Evolutionary conservation across 345 rosid genomes (phyloP).

Genomic region (Brassica napus): DNA sequence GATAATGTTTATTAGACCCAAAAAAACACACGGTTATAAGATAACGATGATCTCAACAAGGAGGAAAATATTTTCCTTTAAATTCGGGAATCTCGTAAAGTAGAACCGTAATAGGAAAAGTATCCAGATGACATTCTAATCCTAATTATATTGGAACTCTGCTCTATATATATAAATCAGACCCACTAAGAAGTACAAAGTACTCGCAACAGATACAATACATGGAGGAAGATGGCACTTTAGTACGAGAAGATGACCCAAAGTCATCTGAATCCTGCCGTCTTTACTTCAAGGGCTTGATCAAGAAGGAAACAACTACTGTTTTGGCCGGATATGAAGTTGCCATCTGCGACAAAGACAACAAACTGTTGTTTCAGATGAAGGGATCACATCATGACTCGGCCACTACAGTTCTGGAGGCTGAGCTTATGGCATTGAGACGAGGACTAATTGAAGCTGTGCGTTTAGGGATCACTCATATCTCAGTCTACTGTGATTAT

Average conservation of each 20-base stretch:
- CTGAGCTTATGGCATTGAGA: constrained; percentile 3
- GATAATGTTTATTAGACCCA: not conserved
- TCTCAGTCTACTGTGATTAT: not conserved
- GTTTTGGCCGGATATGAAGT: not conserved
- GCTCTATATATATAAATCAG: not conserved
- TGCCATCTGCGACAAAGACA: not conserved
- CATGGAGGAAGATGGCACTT: not conserved
- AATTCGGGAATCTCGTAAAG: not conserved
- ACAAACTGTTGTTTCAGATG: not conserved
- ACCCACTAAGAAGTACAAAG: not conserved
- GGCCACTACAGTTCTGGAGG: not conserved
- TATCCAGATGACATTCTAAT: not conserved
- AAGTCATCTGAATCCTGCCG: not conserved
- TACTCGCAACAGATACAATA: not conserved
- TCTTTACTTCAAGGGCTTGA: constrained; percentile 5
- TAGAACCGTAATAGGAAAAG: not conserved
- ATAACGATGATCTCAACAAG: not conserved
- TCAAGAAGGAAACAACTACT: not conserved
- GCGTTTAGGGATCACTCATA: not conserved
- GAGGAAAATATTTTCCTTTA: not conserved
- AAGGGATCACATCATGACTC: not conserved
- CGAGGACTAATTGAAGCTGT: constrained; percentile 6
- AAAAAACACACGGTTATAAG: not conserved
- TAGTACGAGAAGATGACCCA: not conserved
- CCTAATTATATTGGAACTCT: not conserved